These are phyloP conservation scores for Melaleuca alternifolia DNA, from an alignment of 345 rosid genomes.

Conservation along the genomic window DNA sequence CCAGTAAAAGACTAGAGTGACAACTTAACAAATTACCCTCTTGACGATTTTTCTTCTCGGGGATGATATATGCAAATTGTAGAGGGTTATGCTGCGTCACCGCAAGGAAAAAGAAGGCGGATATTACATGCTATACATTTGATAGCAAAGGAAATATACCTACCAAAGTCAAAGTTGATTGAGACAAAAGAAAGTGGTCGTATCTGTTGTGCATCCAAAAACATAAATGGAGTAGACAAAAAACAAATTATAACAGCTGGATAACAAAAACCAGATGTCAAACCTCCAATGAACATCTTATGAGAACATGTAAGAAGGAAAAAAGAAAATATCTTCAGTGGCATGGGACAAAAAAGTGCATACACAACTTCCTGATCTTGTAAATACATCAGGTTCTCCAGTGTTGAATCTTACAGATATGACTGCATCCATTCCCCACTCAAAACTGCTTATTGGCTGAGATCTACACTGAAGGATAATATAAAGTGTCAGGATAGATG, in stretches of 20 bases:
- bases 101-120: slow-evolving; percentile 10
- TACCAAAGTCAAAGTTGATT: background rate
- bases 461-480: slow-evolving; percentile 34
- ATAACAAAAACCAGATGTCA: background rate
- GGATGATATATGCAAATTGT: slow-evolving; percentile 71
- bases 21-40: slow-evolving; percentile 36
- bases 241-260: background rate
- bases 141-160: background rate
- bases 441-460: slow-evolving; percentile 73
- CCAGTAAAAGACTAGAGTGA: background rate
- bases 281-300: background rate
- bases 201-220: background rate
- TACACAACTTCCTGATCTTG: slow-evolving; percentile 60
- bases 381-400: slow-evolving; percentile 72
- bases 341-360: background rate
- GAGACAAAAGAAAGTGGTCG: background rate
- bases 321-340: background rate
- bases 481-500: background rate
- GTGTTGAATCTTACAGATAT: slow-evolving; percentile 86
- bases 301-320: background rate
- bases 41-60: slow-evolving; percentile 68
- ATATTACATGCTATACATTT: background rate
- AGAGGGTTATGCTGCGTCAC: slow-evolving; percentile 64
- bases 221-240: background rate
- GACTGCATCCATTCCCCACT: slow-evolving; percentile 72